Percentiles rank a stretch among this genome's conserved stretches.
Conservation (phyloP, 2,329 filamentous ascomycete species). For the Pseudocercospora macadamiae region DNA sequence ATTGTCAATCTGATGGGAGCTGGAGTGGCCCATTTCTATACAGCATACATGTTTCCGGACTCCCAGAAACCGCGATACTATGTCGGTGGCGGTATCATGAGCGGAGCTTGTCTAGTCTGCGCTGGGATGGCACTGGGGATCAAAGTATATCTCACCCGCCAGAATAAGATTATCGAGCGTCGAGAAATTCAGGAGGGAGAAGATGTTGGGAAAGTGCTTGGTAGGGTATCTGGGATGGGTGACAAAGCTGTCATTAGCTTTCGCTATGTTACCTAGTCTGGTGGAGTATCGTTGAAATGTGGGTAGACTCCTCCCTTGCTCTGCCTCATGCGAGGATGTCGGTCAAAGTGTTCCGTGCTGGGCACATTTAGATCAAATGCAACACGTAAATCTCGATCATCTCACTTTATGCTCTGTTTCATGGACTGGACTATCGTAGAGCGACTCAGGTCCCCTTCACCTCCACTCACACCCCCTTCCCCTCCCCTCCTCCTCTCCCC, state of each 20-base stretch:
- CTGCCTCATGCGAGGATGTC: too few species aligned
- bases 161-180: neutral
- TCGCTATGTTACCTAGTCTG: neutral
- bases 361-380: too few species aligned
- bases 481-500: too few species aligned
- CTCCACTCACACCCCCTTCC: too few species aligned
- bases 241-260: neutral
- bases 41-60: neutral
- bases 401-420: too few species aligned
- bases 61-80: neutral
- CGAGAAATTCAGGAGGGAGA: neutral
- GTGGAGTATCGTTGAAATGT: too few species aligned
- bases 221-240: neutral
- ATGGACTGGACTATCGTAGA: too few species aligned
- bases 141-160: neutral
- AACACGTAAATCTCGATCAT: too few species aligned
- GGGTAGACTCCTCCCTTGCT: too few species aligned
- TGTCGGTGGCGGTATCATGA: neutral
- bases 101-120: conserved; percentile 1
- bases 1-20: neutral
- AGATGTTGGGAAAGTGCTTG: neutral
- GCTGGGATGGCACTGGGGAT: conserved; percentile 1
- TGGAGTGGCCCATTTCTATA: conserved; percentile 1
- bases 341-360: too few species aligned
- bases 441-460: neutral